Base-by-base conservation (phyloP, 1,284 basidiomycete species). In the Sporisorium iseilematis-ciliati region DNA sequence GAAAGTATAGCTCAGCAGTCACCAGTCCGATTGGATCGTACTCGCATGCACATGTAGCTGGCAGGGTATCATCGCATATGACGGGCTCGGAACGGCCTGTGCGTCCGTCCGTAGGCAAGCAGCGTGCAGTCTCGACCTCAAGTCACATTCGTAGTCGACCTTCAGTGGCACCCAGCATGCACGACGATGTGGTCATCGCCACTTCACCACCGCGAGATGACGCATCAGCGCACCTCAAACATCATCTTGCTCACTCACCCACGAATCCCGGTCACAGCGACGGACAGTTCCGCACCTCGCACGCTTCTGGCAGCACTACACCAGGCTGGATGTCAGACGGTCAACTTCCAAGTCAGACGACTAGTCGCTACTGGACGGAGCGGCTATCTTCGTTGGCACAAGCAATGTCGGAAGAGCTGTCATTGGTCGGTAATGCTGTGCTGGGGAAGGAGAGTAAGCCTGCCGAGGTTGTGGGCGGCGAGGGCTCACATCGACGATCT, bases 301-400 rank as follows among this genome's bases (percentile, higher is more conserved):
- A 48, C n/a, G 25, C 25, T 1, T 60, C 63, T 4, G 65, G 63
- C 4, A 54, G 48, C 14, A 59, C 65, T 1, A 76, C 74, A 7
- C 68, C 74, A 1, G 74, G 68, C 3, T 71, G 74, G 63, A 57
- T 45, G 14, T 60, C 65, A 6, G 65, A 68, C 23, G 57, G 59
- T 3, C 57, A 67, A 35, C 21, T 57, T 18, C 57, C 59, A 0
- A 50, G 65, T 20, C 60, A 46, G 8, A 58, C 26, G 1, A 58
- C 69, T 1, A 55, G 68, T 12, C 57, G 57, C 7, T 77, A 77
- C 43, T 73, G 75, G 75, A 64, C 51, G n/a, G 69, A 77, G 26
- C 53, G 69, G 16, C 50, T 77, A 25, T 52, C 57, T 4, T 62
- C 65, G 21, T 38, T 77, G 21, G 75, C 75, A 2, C 65, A 73